Conservation (phyloP, 2,329 filamentous ascomycete species). For the Paramyrothecium sp. region DNA sequence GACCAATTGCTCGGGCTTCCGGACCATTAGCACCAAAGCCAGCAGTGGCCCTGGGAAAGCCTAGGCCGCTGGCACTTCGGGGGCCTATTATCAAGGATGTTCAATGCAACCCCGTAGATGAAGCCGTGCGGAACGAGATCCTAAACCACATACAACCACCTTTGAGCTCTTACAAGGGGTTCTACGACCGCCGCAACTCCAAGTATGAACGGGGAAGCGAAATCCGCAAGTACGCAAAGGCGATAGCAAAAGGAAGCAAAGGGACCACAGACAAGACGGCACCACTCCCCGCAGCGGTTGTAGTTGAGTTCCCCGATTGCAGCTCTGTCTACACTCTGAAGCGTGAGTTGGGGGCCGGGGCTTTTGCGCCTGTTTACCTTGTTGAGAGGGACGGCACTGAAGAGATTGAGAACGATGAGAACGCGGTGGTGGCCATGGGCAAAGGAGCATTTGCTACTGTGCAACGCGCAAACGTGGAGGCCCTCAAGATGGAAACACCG, state of each 20-base stretch:
- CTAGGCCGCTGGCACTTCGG: slow-evolving; percentile 47
- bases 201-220: slow-evolving; percentile 67
- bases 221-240: slow-evolving; percentile 79
- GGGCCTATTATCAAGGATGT: slow-evolving; percentile 76
- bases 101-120: slow-evolving; percentile 88
- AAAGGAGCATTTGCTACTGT: slow-evolving; percentile 58
- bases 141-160: slow-evolving; percentile 72
- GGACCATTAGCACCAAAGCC: slow-evolving; percentile 48
- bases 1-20: slow-evolving; percentile 45
- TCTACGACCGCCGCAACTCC: slow-evolving; percentile 67
- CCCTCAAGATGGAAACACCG: slow-evolving; percentile 91
- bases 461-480: slow-evolving; percentile 66
- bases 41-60: slow-evolving; percentile 28
- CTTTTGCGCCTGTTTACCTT: slow-evolving; percentile 93
- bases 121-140: slow-evolving; percentile 71
- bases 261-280: slow-evolving; percentile 60
- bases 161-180: slow-evolving; percentile 73
- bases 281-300: slow-evolving; percentile 57
- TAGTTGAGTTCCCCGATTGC: slow-evolving; percentile 66
- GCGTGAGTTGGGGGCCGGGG: slow-evolving; percentile 85
- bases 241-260: slow-evolving; percentile 54
- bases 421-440: slow-evolving; percentile 52
- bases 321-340: slow-evolving; percentile 73
- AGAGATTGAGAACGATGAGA: slow-evolving; percentile 42
- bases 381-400: slow-evolving; percentile 68